These are phyloP conservation scores for Fusarium circinatum DNA, from an alignment of 2,329 filamentous ascomycete genomes.

Conservation along the genomic window DNA sequence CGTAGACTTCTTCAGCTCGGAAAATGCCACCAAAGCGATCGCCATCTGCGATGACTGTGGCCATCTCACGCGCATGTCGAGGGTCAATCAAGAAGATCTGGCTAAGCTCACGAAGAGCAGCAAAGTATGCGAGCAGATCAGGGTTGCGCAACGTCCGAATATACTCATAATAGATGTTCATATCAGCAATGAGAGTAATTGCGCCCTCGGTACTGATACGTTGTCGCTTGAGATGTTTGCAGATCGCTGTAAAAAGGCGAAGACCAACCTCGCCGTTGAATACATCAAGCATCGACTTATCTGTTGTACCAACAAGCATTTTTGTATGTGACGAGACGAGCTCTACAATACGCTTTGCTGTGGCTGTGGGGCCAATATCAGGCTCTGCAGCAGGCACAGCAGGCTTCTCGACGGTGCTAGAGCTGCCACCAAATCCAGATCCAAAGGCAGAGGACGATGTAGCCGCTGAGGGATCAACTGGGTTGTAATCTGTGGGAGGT, in stretches of 20 bases:
- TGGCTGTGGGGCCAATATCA: slow-evolving; percentile 76
- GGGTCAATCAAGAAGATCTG: slow-evolving; percentile 96
- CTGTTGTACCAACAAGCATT: slow-evolving; percentile 94
- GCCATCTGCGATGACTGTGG: slow-evolving; percentile 90
- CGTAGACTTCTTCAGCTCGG: slow-evolving; percentile 94
- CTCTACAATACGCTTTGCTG: slow-evolving; percentile 82
- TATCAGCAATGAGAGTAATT: slow-evolving; percentile 93
- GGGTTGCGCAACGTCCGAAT: slow-evolving; percentile 83
- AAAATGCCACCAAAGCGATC: slow-evolving; percentile 94
- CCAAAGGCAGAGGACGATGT: slow-evolving; percentile 32
- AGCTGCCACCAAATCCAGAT: slow-evolving; percentile 18
- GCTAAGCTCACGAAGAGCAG: slow-evolving; percentile 87
- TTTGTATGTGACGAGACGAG: slow-evolving; percentile 88
- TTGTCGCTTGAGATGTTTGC: slow-evolving; percentile 98
- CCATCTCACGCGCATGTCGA: slow-evolving; percentile 89
- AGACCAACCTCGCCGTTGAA: slow-evolving; percentile 98
- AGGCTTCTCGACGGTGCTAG: slow-evolving; percentile 36
- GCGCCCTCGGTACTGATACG: slow-evolving; percentile 90
- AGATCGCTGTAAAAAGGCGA: slow-evolving; percentile 88
- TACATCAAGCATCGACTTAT: slow-evolving; percentile 97
- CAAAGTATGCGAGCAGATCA: slow-evolving; percentile 89
- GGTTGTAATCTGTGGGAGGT: slow-evolving; percentile 89
- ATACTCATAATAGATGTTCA: slow-evolving; percentile 92
- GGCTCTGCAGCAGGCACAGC: slow-evolving; percentile 49
- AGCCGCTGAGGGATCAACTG: slow-evolving; percentile 52